These are phyloP conservation scores for Alternaria hordeiaustralica DNA, from an alignment of 2,329 filamentous ascomycete genomes.

Conservation along the genomic window DNA sequence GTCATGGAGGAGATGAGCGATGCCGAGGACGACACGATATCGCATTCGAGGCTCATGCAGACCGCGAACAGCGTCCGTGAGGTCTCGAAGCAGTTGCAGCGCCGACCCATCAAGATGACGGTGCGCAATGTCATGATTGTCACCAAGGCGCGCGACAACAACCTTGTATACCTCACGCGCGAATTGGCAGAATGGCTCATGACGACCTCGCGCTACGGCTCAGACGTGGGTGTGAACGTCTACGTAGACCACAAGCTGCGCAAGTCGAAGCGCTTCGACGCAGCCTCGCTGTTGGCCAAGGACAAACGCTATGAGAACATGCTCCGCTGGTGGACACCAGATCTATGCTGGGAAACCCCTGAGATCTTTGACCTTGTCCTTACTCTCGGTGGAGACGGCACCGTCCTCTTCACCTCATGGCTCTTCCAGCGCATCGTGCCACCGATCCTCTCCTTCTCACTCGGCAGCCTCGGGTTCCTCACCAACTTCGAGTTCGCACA, in stretches of 20 bases:
- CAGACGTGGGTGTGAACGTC: slow-evolving; percentile 89
- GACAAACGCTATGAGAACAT: slow-evolving; percentile 80
- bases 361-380: slow-evolving; percentile 96
- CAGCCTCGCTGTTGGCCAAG: slow-evolving; percentile 72
- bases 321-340: slow-evolving; percentile 95
- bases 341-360: slow-evolving; percentile 90
- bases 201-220: slow-evolving; percentile 86
- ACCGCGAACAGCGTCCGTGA: slow-evolving; percentile 94
- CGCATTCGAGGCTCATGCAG: slow-evolving; percentile 91
- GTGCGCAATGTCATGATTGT: slow-evolving; percentile 98
- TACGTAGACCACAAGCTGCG: slow-evolving; percentile 97
- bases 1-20: slow-evolving; percentile 94
- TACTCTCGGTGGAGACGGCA: slow-evolving; percentile 85
- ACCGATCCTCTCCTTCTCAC: slow-evolving; percentile 81
- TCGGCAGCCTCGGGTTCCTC: slow-evolving; percentile 86
- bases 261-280: slow-evolving; percentile 86
- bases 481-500: slow-evolving; percentile 87
- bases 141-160: slow-evolving; percentile 95
- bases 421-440: slow-evolving; percentile 90
- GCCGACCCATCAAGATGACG: slow-evolving; percentile 87
- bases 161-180: slow-evolving; percentile 84
- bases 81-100: slow-evolving; percentile 92
- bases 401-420: slow-evolving; percentile 87
- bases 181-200: slow-evolving; percentile 90
- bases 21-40: slow-evolving; percentile 83